Evolutionary conservation across 2,329 filamentous ascomycete species (phyloP), one percentile per base, ranked within the genome.

Genomic region (Aureobasidium sp.): DNA sequence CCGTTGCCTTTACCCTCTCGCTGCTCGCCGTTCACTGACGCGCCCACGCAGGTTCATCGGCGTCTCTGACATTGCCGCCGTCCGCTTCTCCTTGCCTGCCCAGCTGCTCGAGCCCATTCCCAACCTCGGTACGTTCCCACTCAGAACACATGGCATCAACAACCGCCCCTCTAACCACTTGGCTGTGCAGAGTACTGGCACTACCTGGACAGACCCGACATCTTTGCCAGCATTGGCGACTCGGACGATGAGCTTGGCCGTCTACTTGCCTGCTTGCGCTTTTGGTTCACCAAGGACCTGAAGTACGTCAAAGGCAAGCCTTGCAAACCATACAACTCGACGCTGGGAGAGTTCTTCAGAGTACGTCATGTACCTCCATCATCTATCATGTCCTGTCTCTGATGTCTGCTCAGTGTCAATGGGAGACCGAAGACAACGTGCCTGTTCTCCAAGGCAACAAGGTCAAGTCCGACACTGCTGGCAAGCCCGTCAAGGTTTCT

Each of bases 291-390:
- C 64, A 99, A 99, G 74, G 94, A 99, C 74, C 74, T 99, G 74
- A 99, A 99, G 83, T 99, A 97, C 70, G 90, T 95, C 73, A 97
- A 97, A 78, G 93, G 93, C 62, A 95, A 92, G 78, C 94, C 94
- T 45, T 97, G 93, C 84, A 99, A 99, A 76, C 94, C 94, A 11
- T 99, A 99, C 78, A 99, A 99, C 75, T 96, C 92, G 50, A 92
- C 91, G 37, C 77, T 99, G 54, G 94, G 94, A 65, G 94, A 99
- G 77, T 99, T 99, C 77, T 99, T 99, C 77, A 84, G 91, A 77
- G 89, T 92, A 78, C 69, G 85, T 61, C 33, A 7, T 23, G 29
- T 54, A 21, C 38, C 40, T 27, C n/a, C 38, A 50, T 31, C 60
- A 13, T 6, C 21, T 35, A 40, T 23, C 23, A 6, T 25, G 31